phyloP scores from a whole-genome alignment of 768 basidiomycete genomes.

The Russula dissimulans region DNA sequence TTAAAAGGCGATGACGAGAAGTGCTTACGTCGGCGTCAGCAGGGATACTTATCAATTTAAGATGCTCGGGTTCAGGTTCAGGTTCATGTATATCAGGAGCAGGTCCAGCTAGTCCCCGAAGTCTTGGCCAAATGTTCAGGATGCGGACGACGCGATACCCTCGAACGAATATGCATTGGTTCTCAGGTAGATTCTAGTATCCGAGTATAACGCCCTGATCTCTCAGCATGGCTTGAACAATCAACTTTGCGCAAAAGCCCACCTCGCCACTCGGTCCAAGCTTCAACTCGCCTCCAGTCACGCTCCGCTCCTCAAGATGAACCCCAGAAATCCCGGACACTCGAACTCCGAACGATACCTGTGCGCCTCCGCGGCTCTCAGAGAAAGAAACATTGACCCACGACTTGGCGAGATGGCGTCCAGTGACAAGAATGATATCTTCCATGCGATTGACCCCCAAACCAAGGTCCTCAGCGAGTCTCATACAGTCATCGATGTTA shows the following conservation, averaged over 20 bases:
- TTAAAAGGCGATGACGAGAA: background rate
- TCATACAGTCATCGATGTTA: background rate
- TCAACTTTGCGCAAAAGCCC: background rate
- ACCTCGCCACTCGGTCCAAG: background rate
- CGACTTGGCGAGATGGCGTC: background rate
- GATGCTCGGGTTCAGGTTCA: background rate
- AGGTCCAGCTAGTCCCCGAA: background rate
- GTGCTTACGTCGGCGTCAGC: background rate
- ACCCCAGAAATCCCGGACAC: background rate
- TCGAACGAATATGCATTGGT: background rate
- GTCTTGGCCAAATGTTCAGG: background rate
- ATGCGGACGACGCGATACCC: background rate
- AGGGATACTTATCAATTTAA: background rate
- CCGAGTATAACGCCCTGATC: no score
- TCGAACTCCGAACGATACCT: background rate
- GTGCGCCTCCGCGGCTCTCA: background rate
- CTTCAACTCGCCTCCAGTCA: background rate
- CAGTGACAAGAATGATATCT: background rate
- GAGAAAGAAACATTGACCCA: background rate
- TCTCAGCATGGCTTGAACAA: background rate
- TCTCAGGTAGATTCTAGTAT: background rate
- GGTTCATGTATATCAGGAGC: background rate
- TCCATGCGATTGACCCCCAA: background rate
- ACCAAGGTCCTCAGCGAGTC: background rate
- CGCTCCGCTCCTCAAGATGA: background rate